Base-by-base conservation (phyloP, 257 asterid genomes). In the Linaria vulgaris region DNA sequence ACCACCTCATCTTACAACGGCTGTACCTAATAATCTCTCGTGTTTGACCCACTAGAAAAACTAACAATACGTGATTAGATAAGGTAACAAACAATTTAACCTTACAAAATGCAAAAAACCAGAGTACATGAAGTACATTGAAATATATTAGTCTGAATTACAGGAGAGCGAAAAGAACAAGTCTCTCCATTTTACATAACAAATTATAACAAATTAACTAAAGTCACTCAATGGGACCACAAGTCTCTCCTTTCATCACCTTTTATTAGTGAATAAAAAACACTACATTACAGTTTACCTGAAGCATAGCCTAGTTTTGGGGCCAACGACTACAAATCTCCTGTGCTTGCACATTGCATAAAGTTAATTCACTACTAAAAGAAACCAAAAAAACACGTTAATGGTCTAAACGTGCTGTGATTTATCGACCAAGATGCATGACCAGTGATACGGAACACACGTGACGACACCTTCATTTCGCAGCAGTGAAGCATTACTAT, bases 301-400 rank as follows among this genome's bases (percentile, higher is more conserved):
- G 12, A 49, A 64, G 66, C 59, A 54, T 22, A 56, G 59, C 38
- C 57, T 30, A 59, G 44, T 68, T 41, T 44, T 10, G 13, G 38
- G 22, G 7, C 64, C 56, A 41, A 48, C 47, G 5, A 49, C 59
- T 24, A 20, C 55, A 56, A 46, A 22, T 30, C 48, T 63, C 25
- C 74, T 63, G 38, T 56, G 13, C 78, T 78, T 63, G 63, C 72
- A 60, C 4, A 25, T 68, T 55, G 24, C 27, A 52, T 6, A 34
- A 56, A 27, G 14, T 11, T 30, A 24, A 16, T 69, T 24, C n/a
- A 9, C 44, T 24, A 13, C 27, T 23, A 49, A 68, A 66, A 50
- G 0, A 15, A 46, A 1, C 48, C n/a, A n/a, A n/a, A 15, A 9
- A 34, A 9, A 39, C 10, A 38, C 47, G 31, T 20, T 25, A 22